Conservation (phyloP, 305 asterid genomes). For the Fraxinus platypoda region DNA sequence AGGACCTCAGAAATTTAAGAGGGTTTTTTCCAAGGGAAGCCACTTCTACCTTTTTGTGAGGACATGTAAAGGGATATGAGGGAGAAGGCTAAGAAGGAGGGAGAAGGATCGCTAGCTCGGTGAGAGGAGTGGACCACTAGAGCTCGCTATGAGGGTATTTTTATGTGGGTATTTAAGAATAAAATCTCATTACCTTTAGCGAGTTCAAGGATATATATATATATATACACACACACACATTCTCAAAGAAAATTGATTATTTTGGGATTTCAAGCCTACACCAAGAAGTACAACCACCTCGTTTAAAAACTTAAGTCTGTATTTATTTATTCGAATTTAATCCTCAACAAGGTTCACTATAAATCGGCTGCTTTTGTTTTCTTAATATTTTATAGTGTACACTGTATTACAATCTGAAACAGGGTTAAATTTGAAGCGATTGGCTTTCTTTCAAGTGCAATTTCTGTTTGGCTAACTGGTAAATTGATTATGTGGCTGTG, state of each 20-base stretch:
- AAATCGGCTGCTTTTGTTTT: neutral
- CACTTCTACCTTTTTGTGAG: too few relatives aligned
- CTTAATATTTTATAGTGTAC: neutral
- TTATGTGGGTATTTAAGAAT: too few relatives aligned
- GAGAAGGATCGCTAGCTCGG: neutral
- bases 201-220: too few relatives aligned
- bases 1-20: too few relatives aligned
- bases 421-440: neutral
- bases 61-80: neutral
- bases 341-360: neutral
- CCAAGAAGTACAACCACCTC: neutral
- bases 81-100: neutral
- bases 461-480: neutral
- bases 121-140: neutral
- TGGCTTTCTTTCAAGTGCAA: neutral
- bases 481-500: neutral
- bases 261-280: neutral
- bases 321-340: too few relatives aligned
- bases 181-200: too few relatives aligned
- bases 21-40: too few relatives aligned
- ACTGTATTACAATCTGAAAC: neutral
- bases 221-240: too few relatives aligned
- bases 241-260: too few relatives aligned
- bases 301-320: too few relatives aligned
- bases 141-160: neutral